phyloP scores from a whole-genome alignment of 441 rosid species.

The Brassica hybrid region DNA sequence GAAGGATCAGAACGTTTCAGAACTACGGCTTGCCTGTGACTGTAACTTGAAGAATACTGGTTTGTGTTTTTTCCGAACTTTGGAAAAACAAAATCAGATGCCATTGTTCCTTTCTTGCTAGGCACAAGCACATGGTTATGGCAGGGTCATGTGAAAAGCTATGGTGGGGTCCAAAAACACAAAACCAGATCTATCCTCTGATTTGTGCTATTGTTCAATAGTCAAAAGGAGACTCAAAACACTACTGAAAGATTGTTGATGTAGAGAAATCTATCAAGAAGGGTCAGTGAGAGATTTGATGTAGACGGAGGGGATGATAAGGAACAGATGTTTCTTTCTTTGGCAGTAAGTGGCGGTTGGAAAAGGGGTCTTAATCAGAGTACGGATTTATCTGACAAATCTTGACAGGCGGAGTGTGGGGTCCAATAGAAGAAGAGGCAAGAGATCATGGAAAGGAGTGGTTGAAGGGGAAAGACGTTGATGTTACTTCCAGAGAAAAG shows the following conservation, averaged over 20 bases:
- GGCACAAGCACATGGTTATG: slow-evolving; percentile 41
- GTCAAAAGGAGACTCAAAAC: slow-evolving; percentile 30
- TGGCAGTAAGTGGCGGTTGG: slow-evolving; percentile 44
- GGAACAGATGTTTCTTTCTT: slow-evolving; percentile 35
- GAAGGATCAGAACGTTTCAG: slow-evolving; percentile 85
- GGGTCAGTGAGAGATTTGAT: slow-evolving; percentile 40
- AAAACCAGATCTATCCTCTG: slow-evolving; percentile 19
- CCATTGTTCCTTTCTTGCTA: slow-evolving; percentile 40
- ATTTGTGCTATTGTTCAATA: slow-evolving; percentile 21
- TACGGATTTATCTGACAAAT: slow-evolving; percentile 39
- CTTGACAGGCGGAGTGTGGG: slow-evolving; percentile 38
- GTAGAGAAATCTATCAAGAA: slow-evolving; percentile 24
- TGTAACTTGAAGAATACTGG: slow-evolving; percentile 38
- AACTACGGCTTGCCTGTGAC: slow-evolving; percentile 87
- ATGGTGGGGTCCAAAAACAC: slow-evolving; percentile 40
- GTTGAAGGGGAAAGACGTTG: slow-evolving; percentile 37
- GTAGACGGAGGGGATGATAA: slow-evolving; percentile 42
- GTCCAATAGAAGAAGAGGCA: slow-evolving; percentile 28
- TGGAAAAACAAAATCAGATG: slow-evolving; percentile 34
- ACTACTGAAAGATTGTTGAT: not conserved
- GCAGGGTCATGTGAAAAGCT: slow-evolving; percentile 18
- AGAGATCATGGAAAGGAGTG: slow-evolving; percentile 42
- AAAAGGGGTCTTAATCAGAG: slow-evolving; percentile 26
- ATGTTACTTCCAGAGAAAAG: slow-evolving; percentile 30
- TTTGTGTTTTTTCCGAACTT: slow-evolving; percentile 16